phyloP scores from a whole-genome alignment of 768 basidiomycete genomes.

The Lentinula edodes region DNA sequence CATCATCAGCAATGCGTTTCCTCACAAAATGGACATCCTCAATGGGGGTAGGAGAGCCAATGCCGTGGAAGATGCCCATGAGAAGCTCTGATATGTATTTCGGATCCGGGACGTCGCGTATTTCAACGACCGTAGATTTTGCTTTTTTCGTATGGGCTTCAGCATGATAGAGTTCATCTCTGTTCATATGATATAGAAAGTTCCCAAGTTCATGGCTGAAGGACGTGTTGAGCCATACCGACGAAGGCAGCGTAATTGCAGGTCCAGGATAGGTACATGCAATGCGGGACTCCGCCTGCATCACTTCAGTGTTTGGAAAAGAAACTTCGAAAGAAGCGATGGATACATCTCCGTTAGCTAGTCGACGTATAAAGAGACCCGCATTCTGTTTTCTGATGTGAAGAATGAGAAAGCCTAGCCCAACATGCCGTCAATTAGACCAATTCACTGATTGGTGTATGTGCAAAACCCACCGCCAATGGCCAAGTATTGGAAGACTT shows the following conservation, averaged over 20 bases:
- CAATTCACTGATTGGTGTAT: too few species aligned
- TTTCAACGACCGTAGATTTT: conserved; percentile 25
- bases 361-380: conserved; percentile 32
- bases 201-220: conserved; percentile 31
- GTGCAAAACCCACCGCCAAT: neutral
- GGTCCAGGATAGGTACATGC: conserved; percentile 41
- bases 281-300: conserved; percentile 35
- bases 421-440: too few species aligned
- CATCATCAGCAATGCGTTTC: conserved; percentile 44
- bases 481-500: neutral
- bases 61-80: conserved; percentile 38
- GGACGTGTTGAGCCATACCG: conserved; percentile 17
- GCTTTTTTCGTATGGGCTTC: conserved; percentile 33
- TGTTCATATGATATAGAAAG: conserved; percentile 33
- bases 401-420: conserved; percentile 18
- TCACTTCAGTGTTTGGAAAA: conserved; percentile 27
- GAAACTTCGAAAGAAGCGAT: conserved; percentile 46
- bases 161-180: conserved; percentile 24
- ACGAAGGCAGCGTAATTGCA: conserved; percentile 29
- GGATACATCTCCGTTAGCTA: conserved; percentile 17
- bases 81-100: conserved; percentile 46
- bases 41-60: conserved; percentile 29
- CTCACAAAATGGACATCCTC: conserved; percentile 22
- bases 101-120: conserved; percentile 34
- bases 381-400: conserved; percentile 44